These are phyloP conservation scores for Rhizomucor miehei DNA, from an alignment of 371 early-diverging fungal species.

Conservation along the genomic window DNA sequence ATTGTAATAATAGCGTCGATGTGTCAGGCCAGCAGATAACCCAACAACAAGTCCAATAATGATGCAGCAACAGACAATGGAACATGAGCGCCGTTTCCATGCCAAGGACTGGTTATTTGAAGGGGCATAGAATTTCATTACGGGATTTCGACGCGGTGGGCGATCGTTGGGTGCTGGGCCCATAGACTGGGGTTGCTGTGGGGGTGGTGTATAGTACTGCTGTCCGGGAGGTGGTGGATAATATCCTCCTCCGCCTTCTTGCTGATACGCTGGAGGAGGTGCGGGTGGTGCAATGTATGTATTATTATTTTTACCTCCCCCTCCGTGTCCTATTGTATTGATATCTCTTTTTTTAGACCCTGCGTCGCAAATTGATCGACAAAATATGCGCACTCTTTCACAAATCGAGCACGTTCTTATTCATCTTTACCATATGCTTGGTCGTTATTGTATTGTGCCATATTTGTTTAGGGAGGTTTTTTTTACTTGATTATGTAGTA, in stretches of 20 bases:
- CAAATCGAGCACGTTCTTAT: too few species aligned
- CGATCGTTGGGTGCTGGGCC: slow-evolving; percentile 12
- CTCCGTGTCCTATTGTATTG: too few species aligned
- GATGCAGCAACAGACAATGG: slow-evolving; percentile 31
- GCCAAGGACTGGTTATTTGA: slow-evolving; percentile 25
- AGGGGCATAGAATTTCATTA: slow-evolving; percentile 31
- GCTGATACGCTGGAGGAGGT: slow-evolving; percentile 7
- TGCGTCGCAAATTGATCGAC: too few species aligned
- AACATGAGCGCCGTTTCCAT: slow-evolving; percentile 22
- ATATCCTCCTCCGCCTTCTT: neutral
- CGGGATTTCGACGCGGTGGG: slow-evolving; percentile 12
- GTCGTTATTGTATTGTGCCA: too few species aligned
- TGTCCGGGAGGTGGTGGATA: slow-evolving; percentile 16
- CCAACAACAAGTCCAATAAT: slow-evolving; percentile 29
- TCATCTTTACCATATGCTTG: too few species aligned
- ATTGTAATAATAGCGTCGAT: slow-evolving; percentile 8
- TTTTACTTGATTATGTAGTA: too few species aligned
- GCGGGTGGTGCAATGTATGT: neutral
- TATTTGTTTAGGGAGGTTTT: too few species aligned
- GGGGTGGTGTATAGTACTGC: slow-evolving; percentile 29
- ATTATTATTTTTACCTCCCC: too few species aligned
- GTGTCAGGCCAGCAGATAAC: slow-evolving; percentile 29
- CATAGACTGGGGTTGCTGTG: slow-evolving; percentile 11
- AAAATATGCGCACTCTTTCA: too few species aligned
- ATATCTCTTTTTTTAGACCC: too few species aligned